Evolutionary conservation across 2,329 filamentous ascomycete genomes (phyloP).

Genomic region (Cladosporium sp.): DNA sequence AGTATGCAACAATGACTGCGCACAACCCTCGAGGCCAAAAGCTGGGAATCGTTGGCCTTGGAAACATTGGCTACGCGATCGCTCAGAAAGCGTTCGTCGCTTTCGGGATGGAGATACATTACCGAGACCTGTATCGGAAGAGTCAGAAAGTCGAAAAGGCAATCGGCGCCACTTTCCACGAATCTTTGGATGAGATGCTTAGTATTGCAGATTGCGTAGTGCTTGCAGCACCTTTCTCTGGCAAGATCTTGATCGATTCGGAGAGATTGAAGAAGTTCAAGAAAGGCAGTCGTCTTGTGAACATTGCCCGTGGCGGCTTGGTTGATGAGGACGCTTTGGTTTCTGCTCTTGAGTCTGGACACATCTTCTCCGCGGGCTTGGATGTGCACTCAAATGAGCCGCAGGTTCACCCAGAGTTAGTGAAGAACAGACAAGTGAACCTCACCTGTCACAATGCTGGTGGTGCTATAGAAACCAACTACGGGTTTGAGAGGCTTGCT

Average conservation of each 20-base stretch:
- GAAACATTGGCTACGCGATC: slow-evolving; percentile 50
- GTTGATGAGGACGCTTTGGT: slow-evolving; percentile 55
- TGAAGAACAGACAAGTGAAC: slow-evolving; percentile 31
- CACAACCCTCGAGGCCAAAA: slow-evolving; percentile 57
- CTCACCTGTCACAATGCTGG: slow-evolving; percentile 13
- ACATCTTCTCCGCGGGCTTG: slow-evolving; percentile 51
- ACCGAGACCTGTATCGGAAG: slow-evolving; percentile 20
- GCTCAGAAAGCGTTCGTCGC: slow-evolving; percentile 53
- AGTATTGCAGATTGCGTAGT: slow-evolving; percentile 54
- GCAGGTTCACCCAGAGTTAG: slow-evolving; percentile 47
- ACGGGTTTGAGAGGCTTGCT: no score
- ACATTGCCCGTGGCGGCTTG: slow-evolving; percentile 54
- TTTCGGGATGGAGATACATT: slow-evolving; percentile 66
- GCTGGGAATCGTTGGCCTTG: slow-evolving; percentile 65
- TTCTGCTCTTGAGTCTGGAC: slow-evolving; percentile 49
- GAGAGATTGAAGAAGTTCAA: slow-evolving; percentile 42
- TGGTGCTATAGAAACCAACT: no score
- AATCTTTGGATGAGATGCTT: slow-evolving; percentile 50
- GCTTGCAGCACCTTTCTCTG: slow-evolving; percentile 54
- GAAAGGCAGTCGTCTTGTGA: slow-evolving; percentile 52
- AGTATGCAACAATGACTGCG: no score
- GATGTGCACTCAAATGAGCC: slow-evolving; percentile 58
- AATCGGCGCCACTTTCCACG: slow-evolving; percentile 19
- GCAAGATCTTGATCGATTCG: slow-evolving; percentile 13
- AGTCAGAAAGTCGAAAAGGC: no score